phyloP scores from a whole-genome alignment of 129 eudicot species.

The Saussurea involucrata region DNA sequence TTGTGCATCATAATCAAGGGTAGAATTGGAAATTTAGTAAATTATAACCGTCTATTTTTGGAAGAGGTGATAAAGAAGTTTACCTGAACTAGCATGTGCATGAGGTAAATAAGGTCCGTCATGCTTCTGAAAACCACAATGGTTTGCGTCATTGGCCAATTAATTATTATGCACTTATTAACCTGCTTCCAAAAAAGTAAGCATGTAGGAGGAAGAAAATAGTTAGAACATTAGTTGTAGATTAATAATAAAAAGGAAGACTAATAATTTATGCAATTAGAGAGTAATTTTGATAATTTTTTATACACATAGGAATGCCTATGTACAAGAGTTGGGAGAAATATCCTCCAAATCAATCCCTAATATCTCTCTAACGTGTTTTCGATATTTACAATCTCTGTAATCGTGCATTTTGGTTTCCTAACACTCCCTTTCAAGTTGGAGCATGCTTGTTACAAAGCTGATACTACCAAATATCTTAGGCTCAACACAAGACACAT shows the following conservation, averaged over 20 bases:
- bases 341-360: too few species aligned
- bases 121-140: slow-evolving; percentile 64
- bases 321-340: too few species aligned
- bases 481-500: too few species aligned
- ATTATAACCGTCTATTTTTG: neutral
- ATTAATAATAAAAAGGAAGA: neutral
- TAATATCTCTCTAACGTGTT: too few species aligned
- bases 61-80: neutral
- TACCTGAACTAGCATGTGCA: slow-evolving; percentile 91
- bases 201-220: neutral
- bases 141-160: slow-evolving; percentile 57
- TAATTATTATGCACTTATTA: slow-evolving; percentile 56
- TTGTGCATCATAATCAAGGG: neutral
- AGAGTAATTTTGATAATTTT: neutral
- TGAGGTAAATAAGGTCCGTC: slow-evolving; percentile 67
- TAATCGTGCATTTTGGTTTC: too few species aligned
- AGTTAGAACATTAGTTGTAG: neutral
- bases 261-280: neutral
- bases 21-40: neutral
- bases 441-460: too few species aligned
- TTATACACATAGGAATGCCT: too few species aligned
- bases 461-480: too few species aligned
- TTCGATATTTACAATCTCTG: too few species aligned
- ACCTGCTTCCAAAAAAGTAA: slow-evolving; percentile 40
- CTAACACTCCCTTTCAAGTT: too few species aligned